Conservation (phyloP, 2,329 filamentous ascomycete species). For the Fusarium nisikadoi region DNA sequence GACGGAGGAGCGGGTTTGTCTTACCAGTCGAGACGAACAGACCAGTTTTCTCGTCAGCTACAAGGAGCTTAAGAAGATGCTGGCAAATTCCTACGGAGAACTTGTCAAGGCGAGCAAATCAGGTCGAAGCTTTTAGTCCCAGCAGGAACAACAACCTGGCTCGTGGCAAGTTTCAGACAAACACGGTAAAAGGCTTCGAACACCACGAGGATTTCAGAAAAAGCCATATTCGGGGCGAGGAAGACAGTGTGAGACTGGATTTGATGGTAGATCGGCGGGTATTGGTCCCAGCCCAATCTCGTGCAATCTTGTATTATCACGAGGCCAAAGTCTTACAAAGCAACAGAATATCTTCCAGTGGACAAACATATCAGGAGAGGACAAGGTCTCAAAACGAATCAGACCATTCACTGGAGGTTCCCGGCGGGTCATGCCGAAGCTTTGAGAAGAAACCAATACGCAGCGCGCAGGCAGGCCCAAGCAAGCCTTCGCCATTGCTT, state of each 20-base stretch:
- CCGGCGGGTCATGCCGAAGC: neutral
- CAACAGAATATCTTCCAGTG: neutral
- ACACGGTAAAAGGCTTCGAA: neutral
- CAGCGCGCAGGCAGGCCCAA: neutral
- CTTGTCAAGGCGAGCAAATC: slow-evolving; percentile 61
- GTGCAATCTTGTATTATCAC: neutral
- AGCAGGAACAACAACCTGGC: slow-evolving; percentile 5
- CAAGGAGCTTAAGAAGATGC: slow-evolving; percentile 81
- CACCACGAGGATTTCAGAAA: neutral
- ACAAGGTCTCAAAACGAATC: neutral
- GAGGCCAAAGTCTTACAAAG: neutral
- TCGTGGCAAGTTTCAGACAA: neutral
- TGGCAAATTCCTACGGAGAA: slow-evolving; percentile 67
- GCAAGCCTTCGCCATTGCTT: neutral
- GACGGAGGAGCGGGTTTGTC: slow-evolving; percentile 82
- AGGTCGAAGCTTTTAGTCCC: slow-evolving; percentile 49
- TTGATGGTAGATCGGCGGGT: neutral
- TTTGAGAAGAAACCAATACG: neutral
- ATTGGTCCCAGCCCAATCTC: neutral
- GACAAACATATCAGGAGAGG: neutral
- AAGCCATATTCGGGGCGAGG: neutral
- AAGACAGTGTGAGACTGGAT: neutral
- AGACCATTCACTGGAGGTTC: neutral
- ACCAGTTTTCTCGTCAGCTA: slow-evolving; percentile 90
- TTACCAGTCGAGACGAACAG: slow-evolving; percentile 91